phyloP scores from a whole-genome alignment of 805 yeast species.

The Dipodascus albidus region DNA sequence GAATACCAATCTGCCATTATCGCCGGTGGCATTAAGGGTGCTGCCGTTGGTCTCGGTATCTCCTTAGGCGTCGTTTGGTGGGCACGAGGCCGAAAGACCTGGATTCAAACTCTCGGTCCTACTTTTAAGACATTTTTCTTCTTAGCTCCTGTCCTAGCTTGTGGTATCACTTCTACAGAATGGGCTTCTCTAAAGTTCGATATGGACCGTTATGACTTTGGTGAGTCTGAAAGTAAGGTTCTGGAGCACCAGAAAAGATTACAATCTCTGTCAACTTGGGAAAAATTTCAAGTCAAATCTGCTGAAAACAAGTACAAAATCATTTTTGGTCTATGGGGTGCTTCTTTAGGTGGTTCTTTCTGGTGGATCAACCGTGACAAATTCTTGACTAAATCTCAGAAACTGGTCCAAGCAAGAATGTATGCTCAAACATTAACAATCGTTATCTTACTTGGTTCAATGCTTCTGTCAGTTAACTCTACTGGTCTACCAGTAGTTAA shows the following conservation, averaged over 20 bases:
- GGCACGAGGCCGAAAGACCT: conserved; percentile 27
- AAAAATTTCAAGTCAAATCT: conserved; percentile 38
- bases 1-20: conserved; percentile 52
- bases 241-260: conserved; percentile 33
- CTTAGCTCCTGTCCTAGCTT: conserved; percentile 54
- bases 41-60: conserved; percentile 41
- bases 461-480: conserved; percentile 32
- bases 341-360: conserved; percentile 74
- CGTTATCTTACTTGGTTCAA: conserved; percentile 53
- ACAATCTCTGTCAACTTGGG: conserved; percentile 36
- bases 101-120: conserved; percentile 17
- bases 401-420: conserved; percentile 81
- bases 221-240: conserved; percentile 22
- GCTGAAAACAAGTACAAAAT: conserved; percentile 48
- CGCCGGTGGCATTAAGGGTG: conserved; percentile 53
- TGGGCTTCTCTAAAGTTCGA: conserved; percentile 60
- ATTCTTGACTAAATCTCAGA: conserved; percentile 64
- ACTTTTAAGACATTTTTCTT: conserved; percentile 44
- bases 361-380: conserved; percentile 59
- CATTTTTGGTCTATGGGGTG: conserved; percentile 69
- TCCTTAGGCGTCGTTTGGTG: conserved; percentile 45
- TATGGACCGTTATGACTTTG: conserved; percentile 42
- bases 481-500: not conserved
- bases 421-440: conserved; percentile 81
- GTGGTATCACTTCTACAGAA: conserved; percentile 58